phyloP scores from a whole-genome alignment of 768 basidiomycete species.

The Krasilnikovozyma curviuscula region DNA sequence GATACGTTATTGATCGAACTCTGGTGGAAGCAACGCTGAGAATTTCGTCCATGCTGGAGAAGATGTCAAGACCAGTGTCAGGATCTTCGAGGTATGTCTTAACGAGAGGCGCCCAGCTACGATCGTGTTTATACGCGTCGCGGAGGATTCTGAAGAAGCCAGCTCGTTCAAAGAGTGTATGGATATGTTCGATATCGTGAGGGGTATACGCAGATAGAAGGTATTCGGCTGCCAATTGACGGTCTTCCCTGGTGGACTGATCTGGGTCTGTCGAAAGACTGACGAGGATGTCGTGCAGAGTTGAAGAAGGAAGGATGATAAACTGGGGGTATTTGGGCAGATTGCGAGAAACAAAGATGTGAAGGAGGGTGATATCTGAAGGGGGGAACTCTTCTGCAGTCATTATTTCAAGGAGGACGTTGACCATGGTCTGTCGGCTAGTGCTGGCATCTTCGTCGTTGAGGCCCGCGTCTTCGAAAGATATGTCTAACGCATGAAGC shows the following conservation, averaged over 20 bases:
- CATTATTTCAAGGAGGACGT: constrained; percentile 60
- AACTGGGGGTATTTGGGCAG: constrained; percentile 90
- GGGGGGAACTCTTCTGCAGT: constrained; percentile 32
- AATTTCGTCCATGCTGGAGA: constrained; percentile 45
- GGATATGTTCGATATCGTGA: constrained; percentile 44
- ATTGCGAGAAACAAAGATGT: constrained; percentile 92
- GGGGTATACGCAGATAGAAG: constrained; percentile 81
- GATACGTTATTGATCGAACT: constrained; percentile 17
- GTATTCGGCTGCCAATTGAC: constrained; percentile 85
- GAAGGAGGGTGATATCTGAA: constrained; percentile 58
- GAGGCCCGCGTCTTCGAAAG: constrained; percentile 80
- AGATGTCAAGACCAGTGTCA: constrained; percentile 36
- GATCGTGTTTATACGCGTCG: constrained; percentile 54
- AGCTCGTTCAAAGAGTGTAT: constrained; percentile 52
- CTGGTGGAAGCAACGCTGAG: constrained; percentile 32
- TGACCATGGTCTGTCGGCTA: constrained; percentile 61
- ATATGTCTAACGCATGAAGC: constrained; percentile 79
- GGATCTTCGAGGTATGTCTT: constrained; percentile 57
- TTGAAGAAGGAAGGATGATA: constrained; percentile 44
- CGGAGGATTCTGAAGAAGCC: constrained; percentile 84
- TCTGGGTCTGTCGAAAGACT: constrained; percentile 59
- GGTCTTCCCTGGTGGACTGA: constrained; percentile 64
- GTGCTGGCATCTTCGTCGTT: constrained; percentile 50
- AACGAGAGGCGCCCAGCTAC: constrained; percentile 53
- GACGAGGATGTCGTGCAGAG: constrained; percentile 55